Percentiles rank a stretch among this genome's conserved stretches.
Evolutionary conservation across 192 early-diverging fungal species (phyloP).

Genomic region (Coemansia nantahalensis): DNA sequence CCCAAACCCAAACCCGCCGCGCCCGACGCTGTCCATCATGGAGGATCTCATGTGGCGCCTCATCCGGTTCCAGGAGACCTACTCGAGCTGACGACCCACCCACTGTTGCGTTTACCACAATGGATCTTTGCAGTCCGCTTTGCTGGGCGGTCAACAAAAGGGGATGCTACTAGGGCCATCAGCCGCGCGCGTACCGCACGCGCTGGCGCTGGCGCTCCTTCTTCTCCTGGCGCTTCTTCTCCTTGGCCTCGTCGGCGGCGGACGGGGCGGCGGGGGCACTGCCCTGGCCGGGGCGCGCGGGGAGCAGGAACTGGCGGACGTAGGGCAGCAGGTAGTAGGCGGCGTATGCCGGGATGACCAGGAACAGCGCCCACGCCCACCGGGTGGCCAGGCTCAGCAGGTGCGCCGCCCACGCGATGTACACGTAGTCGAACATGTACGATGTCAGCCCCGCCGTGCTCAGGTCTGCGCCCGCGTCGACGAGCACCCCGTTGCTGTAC

Average conservation of each 20-base stretch:
- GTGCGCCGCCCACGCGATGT: slow-evolving; percentile 78
- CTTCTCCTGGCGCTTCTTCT: slow-evolving; percentile 44
- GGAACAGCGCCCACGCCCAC: slow-evolving; percentile 46
- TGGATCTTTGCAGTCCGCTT: no score
- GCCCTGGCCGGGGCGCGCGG: neutral
- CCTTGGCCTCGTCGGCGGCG: slow-evolving; percentile 19
- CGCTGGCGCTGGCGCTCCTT: slow-evolving; percentile 53
- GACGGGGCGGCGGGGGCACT: neutral
- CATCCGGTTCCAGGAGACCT: slow-evolving; percentile 50
- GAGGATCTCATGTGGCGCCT: slow-evolving; percentile 48
- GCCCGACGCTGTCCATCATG: slow-evolving; percentile 44
- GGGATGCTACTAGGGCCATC: no score
- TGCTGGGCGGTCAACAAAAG: no score
- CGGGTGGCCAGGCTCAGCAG: slow-evolving; percentile 32
- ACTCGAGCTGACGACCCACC: slow-evolving; percentile 33
- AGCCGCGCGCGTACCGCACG: slow-evolving; percentile 29
- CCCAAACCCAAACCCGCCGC: slow-evolving; percentile 11
- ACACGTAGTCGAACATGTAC: slow-evolving; percentile 84
- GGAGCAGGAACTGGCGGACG: slow-evolving; percentile 19
- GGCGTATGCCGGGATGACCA: slow-evolving; percentile 43
- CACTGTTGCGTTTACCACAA: no score
- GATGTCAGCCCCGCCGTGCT: slow-evolving; percentile 52
- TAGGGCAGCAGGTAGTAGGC: slow-evolving; percentile 28
- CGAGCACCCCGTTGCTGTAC: slow-evolving; percentile 50
- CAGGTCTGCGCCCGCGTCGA: slow-evolving; percentile 55